Conservation (phyloP, 805 yeast genomes). For the Ogataea siamensis region DNA sequence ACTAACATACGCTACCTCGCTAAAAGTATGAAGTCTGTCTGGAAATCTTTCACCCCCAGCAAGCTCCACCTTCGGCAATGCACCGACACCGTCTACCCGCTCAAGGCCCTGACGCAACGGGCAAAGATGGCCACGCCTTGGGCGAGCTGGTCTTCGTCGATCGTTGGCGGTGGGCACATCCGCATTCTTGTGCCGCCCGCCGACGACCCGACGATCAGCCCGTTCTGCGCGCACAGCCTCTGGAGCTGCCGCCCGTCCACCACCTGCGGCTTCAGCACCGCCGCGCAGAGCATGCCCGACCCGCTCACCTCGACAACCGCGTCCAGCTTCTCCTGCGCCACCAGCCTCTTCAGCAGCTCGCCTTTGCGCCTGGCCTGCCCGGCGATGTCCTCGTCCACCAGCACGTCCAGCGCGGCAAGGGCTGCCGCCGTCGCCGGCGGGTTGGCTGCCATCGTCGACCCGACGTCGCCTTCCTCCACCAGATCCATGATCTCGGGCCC, state of each 20-base stretch:
- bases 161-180: constrained; percentile 30
- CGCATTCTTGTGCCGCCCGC: constrained; percentile 27
- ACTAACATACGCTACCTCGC: too few species aligned
- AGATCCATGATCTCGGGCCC: constrained; percentile 24
- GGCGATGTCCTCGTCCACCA: constrained; percentile 26
- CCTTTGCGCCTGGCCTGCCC: constrained; percentile 22
- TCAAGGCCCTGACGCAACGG: too few species aligned
- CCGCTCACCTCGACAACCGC: constrained; percentile 23
- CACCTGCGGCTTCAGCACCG: constrained; percentile 17
- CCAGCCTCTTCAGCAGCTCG: constrained; percentile 16
- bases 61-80: too few species aligned
- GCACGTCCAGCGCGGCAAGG: constrained; percentile 30
- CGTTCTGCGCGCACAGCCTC: constrained; percentile 24
- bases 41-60: too few species aligned
- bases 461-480: constrained; percentile 25
- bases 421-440: constrained; percentile 33
- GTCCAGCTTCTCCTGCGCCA: constrained; percentile 16
- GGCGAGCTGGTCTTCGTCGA: constrained; percentile 19
- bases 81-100: too few species aligned
- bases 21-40: too few species aligned
- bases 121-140: constrained; percentile 27
- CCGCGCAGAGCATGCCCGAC: constrained; percentile 27
- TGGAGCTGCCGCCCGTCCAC: constrained; percentile 19
- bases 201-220: constrained; percentile 23
- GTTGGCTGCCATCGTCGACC: constrained; percentile 32